These are phyloP conservation scores for Linnemannia zychae DNA, from an alignment of 192 early-diverging fungal genomes.

Conservation along the genomic window DNA sequence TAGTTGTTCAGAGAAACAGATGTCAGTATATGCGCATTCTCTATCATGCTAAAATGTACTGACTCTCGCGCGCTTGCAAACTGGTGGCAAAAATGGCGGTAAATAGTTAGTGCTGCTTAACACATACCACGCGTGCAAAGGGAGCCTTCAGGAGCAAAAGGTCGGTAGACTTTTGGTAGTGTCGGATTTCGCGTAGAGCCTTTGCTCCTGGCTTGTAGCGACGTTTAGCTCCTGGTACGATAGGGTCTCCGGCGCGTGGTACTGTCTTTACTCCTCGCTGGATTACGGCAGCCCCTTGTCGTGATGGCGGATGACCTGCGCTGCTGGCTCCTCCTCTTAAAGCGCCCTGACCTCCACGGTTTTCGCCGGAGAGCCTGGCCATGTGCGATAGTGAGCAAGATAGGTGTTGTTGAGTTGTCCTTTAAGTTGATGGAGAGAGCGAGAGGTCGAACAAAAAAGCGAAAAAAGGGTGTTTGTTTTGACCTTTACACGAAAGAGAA, in stretches of 20 bases:
- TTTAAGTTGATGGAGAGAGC: neutral
- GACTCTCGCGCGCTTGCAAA: neutral
- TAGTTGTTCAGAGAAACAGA: conserved; percentile 7
- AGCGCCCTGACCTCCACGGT: neutral
- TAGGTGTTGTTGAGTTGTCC: neutral
- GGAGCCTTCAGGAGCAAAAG: conserved; percentile 87
- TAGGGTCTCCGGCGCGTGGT: conserved; percentile 26
- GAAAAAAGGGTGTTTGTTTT: neutral
- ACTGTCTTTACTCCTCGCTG: neutral
- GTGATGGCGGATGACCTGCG: neutral
- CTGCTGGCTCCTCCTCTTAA: neutral
- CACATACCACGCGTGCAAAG: conserved; percentile 83
- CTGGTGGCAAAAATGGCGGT: neutral
- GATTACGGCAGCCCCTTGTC: conserved; percentile 16
- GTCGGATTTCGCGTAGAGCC: conserved; percentile 87
- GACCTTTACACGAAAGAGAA: neutral
- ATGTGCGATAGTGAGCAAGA: neutral
- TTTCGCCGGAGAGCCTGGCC: neutral
- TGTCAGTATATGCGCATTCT: neutral
- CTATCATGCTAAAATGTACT: neutral
- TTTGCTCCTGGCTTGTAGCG: conserved; percentile 84
- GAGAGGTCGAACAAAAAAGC: neutral
- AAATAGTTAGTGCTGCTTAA: conserved; percentile 4
- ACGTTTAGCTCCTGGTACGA: conserved; percentile 32
- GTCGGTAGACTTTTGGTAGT: conserved; percentile 86